Percentiles rank a stretch among this genome's conserved stretches.
phyloP scores from a whole-genome alignment of 768 basidiomycete genomes.

The Phanerochaete carnosa region DNA sequence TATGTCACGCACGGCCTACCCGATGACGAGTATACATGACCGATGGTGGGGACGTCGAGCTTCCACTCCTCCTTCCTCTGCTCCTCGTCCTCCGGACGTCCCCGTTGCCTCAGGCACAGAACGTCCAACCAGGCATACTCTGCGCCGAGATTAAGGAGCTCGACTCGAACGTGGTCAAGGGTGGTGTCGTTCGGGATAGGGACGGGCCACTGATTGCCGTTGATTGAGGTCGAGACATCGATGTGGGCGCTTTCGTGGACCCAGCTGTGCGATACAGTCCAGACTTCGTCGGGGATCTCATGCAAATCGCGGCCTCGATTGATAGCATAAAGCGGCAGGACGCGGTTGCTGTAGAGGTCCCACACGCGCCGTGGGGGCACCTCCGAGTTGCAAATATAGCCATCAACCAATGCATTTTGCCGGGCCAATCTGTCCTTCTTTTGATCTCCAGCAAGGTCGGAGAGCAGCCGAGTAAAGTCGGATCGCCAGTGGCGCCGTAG shows the following conservation, averaged over 20 bases:
- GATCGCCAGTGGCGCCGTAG: too few species aligned
- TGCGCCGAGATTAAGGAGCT: not conserved
- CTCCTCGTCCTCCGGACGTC: not conserved
- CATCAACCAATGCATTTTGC: not conserved
- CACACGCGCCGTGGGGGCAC: not conserved
- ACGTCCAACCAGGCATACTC: conserved; percentile 1
- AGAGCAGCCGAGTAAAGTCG: too few species aligned
- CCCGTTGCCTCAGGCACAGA: not conserved
- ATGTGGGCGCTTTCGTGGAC: not conserved
- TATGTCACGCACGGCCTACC: not conserved
- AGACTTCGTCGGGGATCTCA: not conserved
- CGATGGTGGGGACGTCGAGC: conserved; percentile 1
- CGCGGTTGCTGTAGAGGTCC: conserved; percentile 5
- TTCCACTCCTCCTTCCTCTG: not conserved
- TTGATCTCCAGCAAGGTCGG: too few species aligned
- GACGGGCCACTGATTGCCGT: not conserved
- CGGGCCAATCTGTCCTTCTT: not conserved
- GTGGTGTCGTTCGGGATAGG: not conserved
- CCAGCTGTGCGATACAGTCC: conserved; percentile 5
- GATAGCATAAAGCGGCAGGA: not conserved
- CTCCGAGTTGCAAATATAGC: not conserved
- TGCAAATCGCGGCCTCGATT: not conserved
- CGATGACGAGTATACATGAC: not conserved
- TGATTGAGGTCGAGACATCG: not conserved
- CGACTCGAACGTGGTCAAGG: not conserved